Conservation (phyloP, 176 grass and related monocot genomes). For the Otatea glauca region DNA sequence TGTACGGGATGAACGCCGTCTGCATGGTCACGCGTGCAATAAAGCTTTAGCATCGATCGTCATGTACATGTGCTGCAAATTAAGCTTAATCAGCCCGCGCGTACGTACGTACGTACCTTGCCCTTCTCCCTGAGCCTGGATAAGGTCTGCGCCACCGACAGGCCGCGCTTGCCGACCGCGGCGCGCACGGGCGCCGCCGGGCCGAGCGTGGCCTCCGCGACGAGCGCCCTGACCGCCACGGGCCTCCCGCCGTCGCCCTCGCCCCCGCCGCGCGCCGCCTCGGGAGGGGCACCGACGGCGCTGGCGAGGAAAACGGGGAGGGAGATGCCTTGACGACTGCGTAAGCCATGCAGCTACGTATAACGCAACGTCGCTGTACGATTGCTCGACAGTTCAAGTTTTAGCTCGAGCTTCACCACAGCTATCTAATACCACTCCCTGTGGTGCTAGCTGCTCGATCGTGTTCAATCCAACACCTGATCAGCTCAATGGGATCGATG, state of each 20-base stretch:
- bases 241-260: background rate
- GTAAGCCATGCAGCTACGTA: conserved; percentile 28
- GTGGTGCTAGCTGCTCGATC: too few species aligned
- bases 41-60: background rate
- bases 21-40: background rate
- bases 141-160: conserved; percentile 45
- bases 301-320: background rate
- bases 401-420: background rate
- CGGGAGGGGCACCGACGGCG: background rate
- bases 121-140: conserved; percentile 36
- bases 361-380: background rate
- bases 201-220: background rate
- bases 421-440: background rate
- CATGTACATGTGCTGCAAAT: background rate
- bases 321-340: conserved; percentile 2
- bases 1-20: conserved; percentile 74
- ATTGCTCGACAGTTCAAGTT: background rate
- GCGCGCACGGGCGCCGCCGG: background rate
- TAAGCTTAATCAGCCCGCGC: accelerated
- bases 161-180: background rate
- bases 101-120: conserved; percentile 13
- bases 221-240: background rate
- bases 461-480: too few species aligned
- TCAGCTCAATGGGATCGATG: background rate
- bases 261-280: background rate